Percentiles rank a stretch among this genome's conserved stretches.
Conservation (phyloP, 2,329 filamentous ascomycete genomes). For the Fusarium foetens region DNA sequence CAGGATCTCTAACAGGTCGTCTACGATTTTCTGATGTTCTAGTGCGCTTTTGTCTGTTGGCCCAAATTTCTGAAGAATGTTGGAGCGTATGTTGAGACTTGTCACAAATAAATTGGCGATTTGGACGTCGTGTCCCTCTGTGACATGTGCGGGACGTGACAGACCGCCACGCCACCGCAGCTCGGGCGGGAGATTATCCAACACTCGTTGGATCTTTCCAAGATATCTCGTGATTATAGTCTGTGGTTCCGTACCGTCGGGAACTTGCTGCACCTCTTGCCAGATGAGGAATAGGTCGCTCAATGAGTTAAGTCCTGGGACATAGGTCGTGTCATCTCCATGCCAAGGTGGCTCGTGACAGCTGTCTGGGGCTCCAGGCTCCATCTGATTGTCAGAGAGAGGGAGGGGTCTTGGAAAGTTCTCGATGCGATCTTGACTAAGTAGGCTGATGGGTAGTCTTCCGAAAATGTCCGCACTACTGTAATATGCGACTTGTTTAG, state of each 20-base stretch:
- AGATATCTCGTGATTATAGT: constrained; percentile 24
- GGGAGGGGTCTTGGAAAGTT: constrained; percentile 40
- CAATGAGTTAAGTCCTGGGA: constrained; percentile 49
- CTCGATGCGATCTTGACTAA: constrained; percentile 38
- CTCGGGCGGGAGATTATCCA: constrained; percentile 48
- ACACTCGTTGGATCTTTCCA: constrained; percentile 41
- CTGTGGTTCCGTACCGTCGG: constrained; percentile 12
- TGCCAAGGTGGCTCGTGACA: constrained; percentile 43
- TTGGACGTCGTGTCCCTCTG: constrained; percentile 51
- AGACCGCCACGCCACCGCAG: constrained; percentile 51
- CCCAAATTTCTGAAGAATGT: constrained; percentile 49
- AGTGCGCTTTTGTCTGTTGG: constrained; percentile 13
- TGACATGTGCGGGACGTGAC: constrained; percentile 44
- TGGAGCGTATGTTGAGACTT: constrained; percentile 51
- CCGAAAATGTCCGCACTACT: constrained; percentile 47
- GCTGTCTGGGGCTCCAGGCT: constrained; percentile 11
- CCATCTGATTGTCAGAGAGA: constrained; percentile 48
- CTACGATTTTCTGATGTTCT: constrained; percentile 48
- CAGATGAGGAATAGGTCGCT: constrained; percentile 50
- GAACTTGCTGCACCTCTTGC: constrained; percentile 43
- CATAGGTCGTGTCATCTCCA: constrained; percentile 47
- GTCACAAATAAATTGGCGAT: constrained; percentile 52
- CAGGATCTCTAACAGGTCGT: constrained; percentile 51
- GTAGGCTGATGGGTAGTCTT: constrained; percentile 39
- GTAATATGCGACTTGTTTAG: background rate